Base-by-base conservation (phyloP, 2,329 filamentous ascomycete genomes). In the Colletotrichum paranaense region DNA sequence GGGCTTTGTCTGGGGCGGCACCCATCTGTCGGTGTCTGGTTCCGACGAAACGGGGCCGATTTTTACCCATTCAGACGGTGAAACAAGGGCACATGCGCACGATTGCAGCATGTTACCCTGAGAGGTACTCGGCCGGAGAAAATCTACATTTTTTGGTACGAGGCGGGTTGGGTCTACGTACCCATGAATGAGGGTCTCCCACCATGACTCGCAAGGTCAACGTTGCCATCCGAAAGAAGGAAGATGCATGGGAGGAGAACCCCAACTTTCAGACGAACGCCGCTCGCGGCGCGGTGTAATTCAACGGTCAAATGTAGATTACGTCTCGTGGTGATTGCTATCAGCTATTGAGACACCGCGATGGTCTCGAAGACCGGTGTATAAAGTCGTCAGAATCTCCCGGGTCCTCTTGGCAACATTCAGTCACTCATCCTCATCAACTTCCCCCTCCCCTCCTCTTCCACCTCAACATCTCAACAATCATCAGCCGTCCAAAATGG, bases 141-240 rank as follows among this genome's bases (percentile, higher is more conserved):
- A 30, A 32, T 5, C 26, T 38, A 14, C 24, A 28, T 19, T 24
- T 1, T 0, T 3, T 55, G 63, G 14, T 32, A 5, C 19, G 63
- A 32, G 24, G 63, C 30, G 55, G 35, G 35, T 32, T 58, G 2
- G 24, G 16, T 32, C 7, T 59, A 49, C 8, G 16, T 19, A 24
- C 64, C 28, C 24, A 42, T 42, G 35, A 12, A 16, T 42, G 35
- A 42, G 6, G 38, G 35, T 19, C 26, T 59, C 4, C 7, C 19
- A 12, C 26, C 64, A 67, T 67, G 64, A 67, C 64, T 67, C 64
- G 64, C 38, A 46, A 42, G 64, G 55, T 1, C 19, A 16, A 22
- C 19, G 26, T 6, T 38, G 55, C 3, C 19, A 1, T 38, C 5
- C 65, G 5, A 53, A 49, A 7, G 24, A 8, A 49, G 59, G 59